phyloP scores from a whole-genome alignment of 2,329 filamentous ascomycete genomes.

The Paracoccidioides brasiliensis region DNA sequence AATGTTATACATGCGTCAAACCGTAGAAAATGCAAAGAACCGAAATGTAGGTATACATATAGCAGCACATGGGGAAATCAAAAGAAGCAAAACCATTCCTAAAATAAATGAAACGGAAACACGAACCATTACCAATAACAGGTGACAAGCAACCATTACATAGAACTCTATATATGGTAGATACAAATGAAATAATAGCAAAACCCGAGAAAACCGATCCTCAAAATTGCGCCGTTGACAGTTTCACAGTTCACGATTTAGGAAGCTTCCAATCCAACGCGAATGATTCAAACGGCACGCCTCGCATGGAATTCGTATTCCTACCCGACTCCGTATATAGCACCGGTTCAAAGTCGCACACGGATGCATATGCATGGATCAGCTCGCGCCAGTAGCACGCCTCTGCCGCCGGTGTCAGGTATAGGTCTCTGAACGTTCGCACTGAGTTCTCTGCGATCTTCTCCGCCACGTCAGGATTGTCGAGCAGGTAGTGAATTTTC shows the following conservation, averaged over 20 bases:
- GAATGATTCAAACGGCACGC: constrained; percentile 31
- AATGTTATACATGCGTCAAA: too few relatives aligned
- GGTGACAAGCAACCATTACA: too few relatives aligned
- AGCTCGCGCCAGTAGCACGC: constrained; percentile 43
- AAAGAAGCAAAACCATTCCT: too few relatives aligned
- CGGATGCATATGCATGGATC: constrained; percentile 26
- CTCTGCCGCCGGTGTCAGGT: constrained; percentile 42
- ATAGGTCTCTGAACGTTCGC: constrained; percentile 38
- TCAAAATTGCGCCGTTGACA: neutral
- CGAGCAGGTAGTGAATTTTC: constrained; percentile 32
- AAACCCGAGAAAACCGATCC: neutral
- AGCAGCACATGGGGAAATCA: too few relatives aligned
- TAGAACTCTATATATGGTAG: neutral
- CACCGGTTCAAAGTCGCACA: constrained; percentile 30
- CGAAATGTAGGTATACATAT: too few relatives aligned
- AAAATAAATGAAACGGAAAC: neutral
- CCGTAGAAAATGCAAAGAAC: too few relatives aligned
- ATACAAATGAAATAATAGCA: neutral
- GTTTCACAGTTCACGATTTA: neutral
- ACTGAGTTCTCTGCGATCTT: constrained; percentile 39
- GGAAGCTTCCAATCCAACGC: constrained; percentile 14
- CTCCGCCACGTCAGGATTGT: constrained; percentile 33
- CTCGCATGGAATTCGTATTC: constrained; percentile 19
- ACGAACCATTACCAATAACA: neutral
- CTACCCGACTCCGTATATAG: constrained; percentile 21